phyloP scores from a whole-genome alignment of 768 basidiomycete species.

The Saitozyma sp. region DNA sequence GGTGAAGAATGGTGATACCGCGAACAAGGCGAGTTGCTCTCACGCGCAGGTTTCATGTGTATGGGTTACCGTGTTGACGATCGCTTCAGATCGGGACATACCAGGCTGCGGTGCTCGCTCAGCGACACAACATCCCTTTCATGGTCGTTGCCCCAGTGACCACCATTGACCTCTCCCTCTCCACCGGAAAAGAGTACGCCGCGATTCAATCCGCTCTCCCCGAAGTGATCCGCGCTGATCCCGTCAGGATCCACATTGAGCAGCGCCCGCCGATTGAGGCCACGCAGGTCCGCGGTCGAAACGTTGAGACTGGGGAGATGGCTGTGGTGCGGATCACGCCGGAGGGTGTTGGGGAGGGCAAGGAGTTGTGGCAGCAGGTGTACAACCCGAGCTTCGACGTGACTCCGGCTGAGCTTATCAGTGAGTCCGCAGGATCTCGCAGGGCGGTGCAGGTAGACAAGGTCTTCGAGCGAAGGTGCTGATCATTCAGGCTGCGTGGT shows the following conservation, averaged over 20 bases:
- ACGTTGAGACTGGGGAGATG: conserved; percentile 64
- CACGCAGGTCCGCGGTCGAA: conserved; percentile 77
- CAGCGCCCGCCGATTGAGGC: conserved; percentile 86
- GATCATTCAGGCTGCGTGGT: conserved; percentile 59
- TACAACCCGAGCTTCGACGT: conserved; percentile 98
- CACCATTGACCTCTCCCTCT: conserved; percentile 80
- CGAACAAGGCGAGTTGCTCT: conserved; percentile 70
- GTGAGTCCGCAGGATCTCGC: conserved; percentile 57
- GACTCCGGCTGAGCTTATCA: conserved; percentile 88
- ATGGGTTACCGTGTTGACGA: not conserved
- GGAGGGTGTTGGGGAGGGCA: conserved; percentile 51
- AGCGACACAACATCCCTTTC: conserved; percentile 80
- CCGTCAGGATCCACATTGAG: conserved; percentile 79
- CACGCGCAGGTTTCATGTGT: not conserved
- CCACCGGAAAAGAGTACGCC: conserved; percentile 65
- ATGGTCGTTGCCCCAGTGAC: conserved; percentile 90
- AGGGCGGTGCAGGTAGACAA: not conserved
- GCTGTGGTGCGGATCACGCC: conserved; percentile 85
- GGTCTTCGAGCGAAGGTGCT: not conserved
- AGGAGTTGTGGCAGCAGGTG: conserved; percentile 48
- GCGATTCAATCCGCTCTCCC: not conserved
- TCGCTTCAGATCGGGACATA: conserved; percentile 75
- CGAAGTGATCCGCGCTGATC: conserved; percentile 4
- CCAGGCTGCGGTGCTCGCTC: conserved; percentile 87
- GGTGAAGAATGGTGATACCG: conserved; percentile 91